A percentile compares a stretch with the other conserved stretches of the same genome.
Conservation (phyloP, 495 filamentous ascomycete genomes). For the Aspergillus bertholletiae region DNA sequence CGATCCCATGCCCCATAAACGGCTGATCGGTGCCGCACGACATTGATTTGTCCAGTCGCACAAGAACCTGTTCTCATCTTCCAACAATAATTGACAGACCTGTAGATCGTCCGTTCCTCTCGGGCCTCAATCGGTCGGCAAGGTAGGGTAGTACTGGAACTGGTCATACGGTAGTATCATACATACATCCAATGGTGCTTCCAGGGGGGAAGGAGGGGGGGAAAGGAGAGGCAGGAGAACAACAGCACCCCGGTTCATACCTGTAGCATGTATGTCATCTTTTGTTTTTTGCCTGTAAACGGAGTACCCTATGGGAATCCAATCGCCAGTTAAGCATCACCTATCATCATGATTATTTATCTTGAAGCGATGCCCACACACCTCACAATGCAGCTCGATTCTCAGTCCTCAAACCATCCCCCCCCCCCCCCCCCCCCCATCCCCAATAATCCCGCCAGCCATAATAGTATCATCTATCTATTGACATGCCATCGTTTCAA, state of each 20-base stretch:
- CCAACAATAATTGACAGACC: not conserved
- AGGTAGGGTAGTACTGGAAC: not conserved
- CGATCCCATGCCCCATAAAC: conserved; percentile 29
- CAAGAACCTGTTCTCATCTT: not conserved
- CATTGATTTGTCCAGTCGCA: conserved; percentile 17
- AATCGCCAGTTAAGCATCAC: not conserved
- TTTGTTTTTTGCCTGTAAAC: not conserved
- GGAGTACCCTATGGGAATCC: not conserved
- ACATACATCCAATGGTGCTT: not conserved
- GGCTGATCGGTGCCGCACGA: conserved; percentile 31
- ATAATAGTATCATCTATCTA: not conserved
- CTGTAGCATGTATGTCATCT: not conserved
- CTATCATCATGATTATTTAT: not conserved
- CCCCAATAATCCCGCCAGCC: not conserved
- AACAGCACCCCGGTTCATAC: not conserved
- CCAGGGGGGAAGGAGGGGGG: no score
- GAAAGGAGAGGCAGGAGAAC: no score
- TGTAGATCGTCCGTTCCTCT: not conserved
- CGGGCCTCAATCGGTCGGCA: not conserved
- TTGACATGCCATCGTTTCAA: not conserved
- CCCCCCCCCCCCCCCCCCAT: not conserved
- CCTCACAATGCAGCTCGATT: no score
- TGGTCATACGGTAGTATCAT: not conserved
- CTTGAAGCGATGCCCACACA: no score
- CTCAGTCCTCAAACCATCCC: not conserved